Evolutionary conservation across 2,329 filamentous ascomycete species (phyloP).

Genomic region (Allantophomopsis lycopodina): DNA sequence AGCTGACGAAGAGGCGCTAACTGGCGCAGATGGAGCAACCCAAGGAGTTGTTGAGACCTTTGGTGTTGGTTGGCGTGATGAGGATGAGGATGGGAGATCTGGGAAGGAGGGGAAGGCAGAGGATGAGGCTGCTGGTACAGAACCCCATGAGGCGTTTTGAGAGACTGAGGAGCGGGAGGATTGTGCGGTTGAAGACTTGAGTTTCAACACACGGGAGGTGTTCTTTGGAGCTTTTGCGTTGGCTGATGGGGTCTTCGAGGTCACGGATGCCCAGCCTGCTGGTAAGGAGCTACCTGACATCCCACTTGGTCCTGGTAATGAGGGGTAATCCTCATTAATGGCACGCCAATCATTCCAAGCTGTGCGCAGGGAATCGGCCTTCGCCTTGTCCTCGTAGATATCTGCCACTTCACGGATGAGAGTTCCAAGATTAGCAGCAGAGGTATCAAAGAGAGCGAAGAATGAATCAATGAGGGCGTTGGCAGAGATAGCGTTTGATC

Average conservation of each 20-base stretch:
- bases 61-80: constrained; percentile 10
- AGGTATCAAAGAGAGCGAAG: constrained; percentile 75
- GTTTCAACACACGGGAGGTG: constrained; percentile 44
- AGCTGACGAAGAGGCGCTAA: constrained; percentile 15
- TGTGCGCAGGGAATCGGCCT: constrained; percentile 59
- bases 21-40: constrained; percentile 20
- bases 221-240: constrained; percentile 42
- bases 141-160: constrained; percentile 37
- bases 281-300: constrained; percentile 25
- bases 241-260: constrained; percentile 18
- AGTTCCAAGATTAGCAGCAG: constrained; percentile 70
- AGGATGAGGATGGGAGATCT: constrained; percentile 10
- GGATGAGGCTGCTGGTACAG: constrained; percentile 9
- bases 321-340: constrained; percentile 91
- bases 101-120: constrained; percentile 31
- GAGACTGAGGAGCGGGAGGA: constrained; percentile 47
- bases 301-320: constrained; percentile 62
- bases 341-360: constrained; percentile 94
- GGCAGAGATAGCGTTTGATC: constrained; percentile 53
- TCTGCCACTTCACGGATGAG: constrained; percentile 85
- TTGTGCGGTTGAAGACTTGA: constrained; percentile 57
- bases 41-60: constrained; percentile 18
- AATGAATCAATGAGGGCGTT: constrained; percentile 74
- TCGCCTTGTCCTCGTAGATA: constrained; percentile 72
- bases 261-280: constrained; percentile 16